Evolutionary conservation across 768 basidiomycete genomes (phyloP).

Genomic region (Sporobolomyces roseus): DNA sequence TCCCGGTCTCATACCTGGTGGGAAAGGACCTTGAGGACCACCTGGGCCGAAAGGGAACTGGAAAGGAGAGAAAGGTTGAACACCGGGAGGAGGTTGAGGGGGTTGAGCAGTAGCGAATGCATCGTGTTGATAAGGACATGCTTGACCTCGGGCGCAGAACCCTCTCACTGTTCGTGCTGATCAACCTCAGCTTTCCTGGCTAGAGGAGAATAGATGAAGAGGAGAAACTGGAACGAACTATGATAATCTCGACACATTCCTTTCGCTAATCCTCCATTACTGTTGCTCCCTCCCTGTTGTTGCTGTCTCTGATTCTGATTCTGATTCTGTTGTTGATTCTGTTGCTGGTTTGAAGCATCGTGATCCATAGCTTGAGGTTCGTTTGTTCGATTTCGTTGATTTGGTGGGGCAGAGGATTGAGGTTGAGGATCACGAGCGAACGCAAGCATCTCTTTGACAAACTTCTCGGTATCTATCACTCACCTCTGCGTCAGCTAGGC

Average conservation of each 20-base stretch:
- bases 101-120: slow-evolving; percentile 61
- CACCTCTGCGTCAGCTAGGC: slow-evolving; percentile 1
- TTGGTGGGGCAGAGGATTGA: slow-evolving; percentile 1
- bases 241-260: slow-evolving; percentile 77
- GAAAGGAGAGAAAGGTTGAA: slow-evolving; percentile 14
- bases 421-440: slow-evolving; percentile 33
- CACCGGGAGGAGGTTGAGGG: slow-evolving; percentile 18
- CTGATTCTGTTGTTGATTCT: too few species aligned
- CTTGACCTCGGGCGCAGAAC: slow-evolving; percentile 79
- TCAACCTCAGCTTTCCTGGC: neutral
- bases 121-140: slow-evolving; percentile 89
- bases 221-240: too few species aligned
- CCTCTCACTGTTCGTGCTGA: slow-evolving; percentile 65
- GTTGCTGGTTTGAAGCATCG: neutral
- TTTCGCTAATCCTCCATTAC: slow-evolving; percentile 51
- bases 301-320: neutral
- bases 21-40: neutral
- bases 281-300: too few species aligned
- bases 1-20: slow-evolving; percentile 2
- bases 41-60: slow-evolving; percentile 13
- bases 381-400: slow-evolving; percentile 3
- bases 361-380: neutral
- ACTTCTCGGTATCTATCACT: slow-evolving; percentile 61
- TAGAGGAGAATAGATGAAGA: neutral
- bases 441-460: slow-evolving; percentile 68